A percentile compares a stretch with the other conserved stretches of the same genome.
Conservation (phyloP, 2,329 filamentous ascomycete genomes). For the Cladosporium sp. region DNA sequence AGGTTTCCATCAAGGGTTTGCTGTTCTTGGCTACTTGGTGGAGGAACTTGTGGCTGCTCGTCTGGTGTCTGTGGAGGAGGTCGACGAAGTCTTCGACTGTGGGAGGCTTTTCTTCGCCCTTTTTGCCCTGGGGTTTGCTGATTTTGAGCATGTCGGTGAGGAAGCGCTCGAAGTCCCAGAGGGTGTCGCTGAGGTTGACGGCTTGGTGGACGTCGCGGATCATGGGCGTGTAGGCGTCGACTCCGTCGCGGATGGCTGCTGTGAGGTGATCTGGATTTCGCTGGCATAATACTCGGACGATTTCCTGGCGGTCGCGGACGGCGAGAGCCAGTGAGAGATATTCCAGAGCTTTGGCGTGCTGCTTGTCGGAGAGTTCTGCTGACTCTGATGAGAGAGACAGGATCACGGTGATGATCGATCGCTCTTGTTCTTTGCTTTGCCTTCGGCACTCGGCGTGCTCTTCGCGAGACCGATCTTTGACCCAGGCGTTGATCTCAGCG, state of each 20-base stretch:
- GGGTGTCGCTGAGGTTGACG: conserved; percentile 65
- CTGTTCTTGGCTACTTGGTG: conserved; percentile 66
- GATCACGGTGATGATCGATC: conserved; percentile 66
- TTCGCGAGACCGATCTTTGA: conserved; percentile 45
- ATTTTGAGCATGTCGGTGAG: conserved; percentile 65
- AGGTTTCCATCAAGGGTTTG: conserved; percentile 59
- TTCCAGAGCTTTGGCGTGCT: conserved; percentile 62
- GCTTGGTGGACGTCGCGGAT: conserved; percentile 68
- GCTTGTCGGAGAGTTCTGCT: conserved; percentile 50
- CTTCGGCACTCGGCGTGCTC: conserved; percentile 58
- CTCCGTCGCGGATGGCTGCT: conserved; percentile 58
- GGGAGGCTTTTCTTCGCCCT: conserved; percentile 39
- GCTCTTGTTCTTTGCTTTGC: conserved; percentile 49
- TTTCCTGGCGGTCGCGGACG: conserved; percentile 67
- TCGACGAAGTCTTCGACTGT: conserved; percentile 69
- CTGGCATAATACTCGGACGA: conserved; percentile 63
- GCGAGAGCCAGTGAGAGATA: conserved; percentile 69
- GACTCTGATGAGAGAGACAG: conserved; percentile 50
- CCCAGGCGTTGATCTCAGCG: conserved; percentile 56
- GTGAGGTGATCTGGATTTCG: conserved; percentile 70
- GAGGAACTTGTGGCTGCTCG: conserved; percentile 63
- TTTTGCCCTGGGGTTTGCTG: conserved; percentile 32
- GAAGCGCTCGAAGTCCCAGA: conserved; percentile 65
- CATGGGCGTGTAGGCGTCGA: conserved; percentile 68
- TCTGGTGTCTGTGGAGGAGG: conserved; percentile 61